Percentiles rank a stretch among this genome's conserved stretches.
These are phyloP conservation scores for Pleurotus citrinopileatus DNA, from an alignment of 768 basidiomycete species.

Conservation along the genomic window DNA sequence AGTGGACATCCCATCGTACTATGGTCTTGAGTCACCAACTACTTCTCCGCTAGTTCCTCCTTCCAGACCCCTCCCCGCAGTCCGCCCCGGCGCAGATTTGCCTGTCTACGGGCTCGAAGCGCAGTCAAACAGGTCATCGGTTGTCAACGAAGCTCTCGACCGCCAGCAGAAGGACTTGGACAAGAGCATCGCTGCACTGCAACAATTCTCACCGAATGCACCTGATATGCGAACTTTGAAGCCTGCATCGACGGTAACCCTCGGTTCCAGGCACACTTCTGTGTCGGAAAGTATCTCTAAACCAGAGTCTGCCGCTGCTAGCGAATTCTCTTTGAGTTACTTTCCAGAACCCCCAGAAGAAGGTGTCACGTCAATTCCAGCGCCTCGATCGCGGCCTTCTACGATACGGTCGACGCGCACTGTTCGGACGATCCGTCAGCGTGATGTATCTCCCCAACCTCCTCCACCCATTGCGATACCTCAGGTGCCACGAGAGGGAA, in stretches of 20 bases:
- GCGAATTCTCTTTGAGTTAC: slow-evolving; percentile 68
- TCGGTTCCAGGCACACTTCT: slow-evolving; percentile 16
- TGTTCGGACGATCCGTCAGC: neutral
- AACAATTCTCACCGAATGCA: slow-evolving; percentile 33
- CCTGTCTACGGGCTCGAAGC: slow-evolving; percentile 46
- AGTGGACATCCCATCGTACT: slow-evolving; percentile 24
- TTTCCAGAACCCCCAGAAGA: slow-evolving; percentile 62
- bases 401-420: slow-evolving; percentile 1
- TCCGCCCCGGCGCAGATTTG: slow-evolving; percentile 26
- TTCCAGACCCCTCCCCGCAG: slow-evolving; percentile 4
- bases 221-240: slow-evolving; percentile 1
- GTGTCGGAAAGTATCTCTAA: slow-evolving; percentile 19
- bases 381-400: slow-evolving; percentile 7
- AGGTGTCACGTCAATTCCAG: slow-evolving; percentile 14
- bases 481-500: neutral
- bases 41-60: neutral
- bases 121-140: slow-evolving; percentile 14
- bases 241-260: neutral
- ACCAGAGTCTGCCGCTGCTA: slow-evolving; percentile 30
- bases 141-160: slow-evolving; percentile 47
- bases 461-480: neutral
- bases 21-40: slow-evolving; percentile 18
- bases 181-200: slow-evolving; percentile 57
- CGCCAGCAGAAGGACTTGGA: slow-evolving; percentile 66
- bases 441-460: neutral